Evolutionary conservation across 257 asterid species (phyloP).

Genomic region (Plantago elongata): DNA sequence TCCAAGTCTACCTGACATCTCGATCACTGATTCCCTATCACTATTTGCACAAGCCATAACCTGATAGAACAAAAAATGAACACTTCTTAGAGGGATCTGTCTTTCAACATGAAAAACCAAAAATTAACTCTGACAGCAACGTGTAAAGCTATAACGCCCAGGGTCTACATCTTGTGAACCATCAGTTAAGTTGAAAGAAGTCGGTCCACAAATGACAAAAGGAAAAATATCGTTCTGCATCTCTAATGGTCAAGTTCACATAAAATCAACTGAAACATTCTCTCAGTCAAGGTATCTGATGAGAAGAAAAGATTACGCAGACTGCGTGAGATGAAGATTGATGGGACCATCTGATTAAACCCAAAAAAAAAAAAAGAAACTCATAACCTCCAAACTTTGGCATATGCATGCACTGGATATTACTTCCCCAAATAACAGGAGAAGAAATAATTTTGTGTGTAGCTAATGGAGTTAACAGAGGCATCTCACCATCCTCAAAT

Average conservation of each 20-base stretch:
- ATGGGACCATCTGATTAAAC: background rate
- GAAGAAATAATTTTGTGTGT: background rate
- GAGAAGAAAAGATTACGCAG: background rate
- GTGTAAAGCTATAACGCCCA: no score
- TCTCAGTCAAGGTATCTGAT: no score
- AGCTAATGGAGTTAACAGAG: slow-evolving; percentile 9
- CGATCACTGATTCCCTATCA: slow-evolving; percentile 68
- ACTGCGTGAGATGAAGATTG: background rate
- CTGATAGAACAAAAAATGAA: slow-evolving; percentile 31
- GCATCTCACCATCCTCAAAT: slow-evolving; percentile 70
- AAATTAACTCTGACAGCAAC: no score
- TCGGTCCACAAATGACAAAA: no score
- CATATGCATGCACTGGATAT: no score
- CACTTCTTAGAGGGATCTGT: background rate
- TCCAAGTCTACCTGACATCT: slow-evolving; percentile 88
- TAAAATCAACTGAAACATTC: background rate
- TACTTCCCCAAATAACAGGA: background rate
- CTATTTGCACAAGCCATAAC: slow-evolving; percentile 83
- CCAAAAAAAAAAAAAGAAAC: background rate
- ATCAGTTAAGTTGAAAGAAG: no score
- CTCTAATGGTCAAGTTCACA: background rate
- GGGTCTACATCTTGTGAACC: no score
- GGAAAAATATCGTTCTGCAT: background rate
- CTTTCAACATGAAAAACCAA: background rate
- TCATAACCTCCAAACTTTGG: background rate